phyloP scores from a whole-genome alignment of 768 basidiomycete species.

The Tricholoma terreum region DNA sequence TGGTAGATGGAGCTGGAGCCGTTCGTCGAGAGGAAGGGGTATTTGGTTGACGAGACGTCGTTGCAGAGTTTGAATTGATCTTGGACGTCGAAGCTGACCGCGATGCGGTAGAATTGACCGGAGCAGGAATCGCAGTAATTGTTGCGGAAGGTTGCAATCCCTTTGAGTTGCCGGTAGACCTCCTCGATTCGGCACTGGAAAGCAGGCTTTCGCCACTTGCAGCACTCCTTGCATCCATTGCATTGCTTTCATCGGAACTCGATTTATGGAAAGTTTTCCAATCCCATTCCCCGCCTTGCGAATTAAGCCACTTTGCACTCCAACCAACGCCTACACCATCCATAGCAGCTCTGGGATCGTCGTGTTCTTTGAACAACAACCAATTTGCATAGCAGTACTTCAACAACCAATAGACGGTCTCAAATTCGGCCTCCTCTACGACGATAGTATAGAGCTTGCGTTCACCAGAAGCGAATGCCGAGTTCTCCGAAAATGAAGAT shows the following conservation, averaged over 20 bases:
- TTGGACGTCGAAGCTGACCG: conserved; percentile 6
- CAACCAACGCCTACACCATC: conserved; percentile 67
- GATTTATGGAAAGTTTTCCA: conserved; percentile 62
- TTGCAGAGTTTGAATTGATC: background rate
- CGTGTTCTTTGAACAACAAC: conserved; percentile 64
- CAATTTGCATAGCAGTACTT: conserved; percentile 78
- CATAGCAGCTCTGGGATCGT: conserved; percentile 66
- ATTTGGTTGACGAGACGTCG: conserved; percentile 10
- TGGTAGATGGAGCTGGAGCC: conserved; percentile 19
- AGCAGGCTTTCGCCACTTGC: conserved; percentile 48
- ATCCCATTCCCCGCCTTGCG: conserved; percentile 58
- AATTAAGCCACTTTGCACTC: conserved; percentile 55
- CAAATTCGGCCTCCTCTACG: conserved; percentile 78
- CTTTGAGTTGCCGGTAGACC: conserved; percentile 30
- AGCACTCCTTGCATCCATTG: conserved; percentile 12
- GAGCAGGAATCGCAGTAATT: conserved; percentile 16
- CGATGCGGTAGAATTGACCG: conserved; percentile 11
- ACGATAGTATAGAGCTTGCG: conserved; percentile 61
- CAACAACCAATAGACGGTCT: conserved; percentile 75
- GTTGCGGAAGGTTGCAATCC: conserved; percentile 18
- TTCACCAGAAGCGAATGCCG: conserved; percentile 37
- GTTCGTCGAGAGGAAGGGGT: conserved; percentile 21
- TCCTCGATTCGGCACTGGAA: conserved; percentile 25
- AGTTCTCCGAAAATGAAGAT: conserved; percentile 66
- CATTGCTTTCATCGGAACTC: conserved; percentile 28